phyloP scores from a whole-genome alignment of 2,329 filamentous ascomycete genomes.

The Endoconidiophora laricicola region DNA sequence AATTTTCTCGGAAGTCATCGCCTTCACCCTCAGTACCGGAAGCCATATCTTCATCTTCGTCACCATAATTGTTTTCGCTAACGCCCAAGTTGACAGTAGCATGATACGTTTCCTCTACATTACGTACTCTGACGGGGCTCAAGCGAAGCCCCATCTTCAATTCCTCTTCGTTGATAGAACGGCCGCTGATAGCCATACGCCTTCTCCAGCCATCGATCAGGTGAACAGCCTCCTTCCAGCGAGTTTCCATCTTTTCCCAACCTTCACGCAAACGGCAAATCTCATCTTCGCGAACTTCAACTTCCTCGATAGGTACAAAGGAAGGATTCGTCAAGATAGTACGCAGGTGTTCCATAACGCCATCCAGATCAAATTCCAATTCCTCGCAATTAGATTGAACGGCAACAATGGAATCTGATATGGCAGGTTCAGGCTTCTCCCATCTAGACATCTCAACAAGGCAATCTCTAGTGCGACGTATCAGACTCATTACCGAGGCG shows the following conservation, averaged over 20 bases:
- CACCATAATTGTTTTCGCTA: constrained; percentile 14
- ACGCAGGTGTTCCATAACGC: constrained; percentile 63
- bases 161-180: constrained; percentile 52
- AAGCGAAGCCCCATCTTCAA: constrained; percentile 51
- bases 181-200: constrained; percentile 55
- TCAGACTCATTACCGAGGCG: constrained; percentile 56
- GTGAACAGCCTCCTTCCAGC: constrained; percentile 77
- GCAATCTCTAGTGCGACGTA: constrained; percentile 53
- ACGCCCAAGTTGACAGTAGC: constrained; percentile 15
- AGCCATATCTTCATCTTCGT: constrained; percentile 13
- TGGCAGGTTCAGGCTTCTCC: constrained; percentile 21
- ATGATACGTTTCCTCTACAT: constrained; percentile 31
- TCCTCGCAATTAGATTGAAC: constrained; percentile 37
- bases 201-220: constrained; percentile 89
- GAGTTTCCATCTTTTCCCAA: constrained; percentile 83
- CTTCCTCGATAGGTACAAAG: constrained; percentile 89
- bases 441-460: constrained; percentile 54
- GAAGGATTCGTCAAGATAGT: constrained; percentile 84
- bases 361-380: constrained; percentile 57
- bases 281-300: constrained; percentile 81
- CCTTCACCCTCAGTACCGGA: constrained; percentile 5
- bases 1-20: constrained; percentile 1
- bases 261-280: constrained; percentile 68
- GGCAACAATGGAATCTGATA: constrained; percentile 10
- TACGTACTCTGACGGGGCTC: constrained; percentile 39